Evolutionary conservation across 2,329 filamentous ascomycete species (phyloP).

Genomic region (Escovopsis sp.): DNA sequence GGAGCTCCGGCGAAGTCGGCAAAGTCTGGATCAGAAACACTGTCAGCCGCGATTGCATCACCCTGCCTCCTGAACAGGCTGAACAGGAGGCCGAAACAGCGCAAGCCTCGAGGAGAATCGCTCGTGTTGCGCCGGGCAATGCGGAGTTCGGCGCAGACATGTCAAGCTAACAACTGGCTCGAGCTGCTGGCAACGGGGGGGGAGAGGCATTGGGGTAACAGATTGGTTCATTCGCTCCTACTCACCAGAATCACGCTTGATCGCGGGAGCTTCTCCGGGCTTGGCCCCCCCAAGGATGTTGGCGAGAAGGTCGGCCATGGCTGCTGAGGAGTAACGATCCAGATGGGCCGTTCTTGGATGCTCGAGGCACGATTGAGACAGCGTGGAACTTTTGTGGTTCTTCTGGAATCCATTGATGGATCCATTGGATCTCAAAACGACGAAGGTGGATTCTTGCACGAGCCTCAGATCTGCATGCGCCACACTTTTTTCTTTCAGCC

Average conservation of each 20-base stretch:
- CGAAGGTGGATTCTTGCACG: no score
- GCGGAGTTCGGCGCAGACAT: no score
- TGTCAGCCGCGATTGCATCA: not conserved
- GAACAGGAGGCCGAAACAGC: not conserved
- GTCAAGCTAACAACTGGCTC: no score
- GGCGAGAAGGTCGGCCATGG: constrained; percentile 48
- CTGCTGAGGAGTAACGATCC: constrained; percentile 14
- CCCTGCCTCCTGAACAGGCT: no score
- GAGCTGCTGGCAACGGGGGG: no score
- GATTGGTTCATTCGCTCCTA: no score
- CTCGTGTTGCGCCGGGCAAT: not conserved
- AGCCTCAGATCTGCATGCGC: not conserved
- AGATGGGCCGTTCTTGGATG: constrained; percentile 7
- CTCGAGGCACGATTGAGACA: constrained; percentile 6
- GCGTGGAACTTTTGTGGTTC: constrained; percentile 6
- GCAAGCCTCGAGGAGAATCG: no score
- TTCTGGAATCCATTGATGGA: no score
- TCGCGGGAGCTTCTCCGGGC: constrained; percentile 27
- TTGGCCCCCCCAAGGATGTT: constrained; percentile 56
- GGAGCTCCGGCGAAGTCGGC: constrained; percentile 80
- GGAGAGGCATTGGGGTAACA: no score
- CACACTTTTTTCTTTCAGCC: no score
- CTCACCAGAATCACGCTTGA: constrained; percentile 50
- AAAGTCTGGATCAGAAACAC: constrained; percentile 49
- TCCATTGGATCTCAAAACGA: no score